These are phyloP conservation scores for Saprolegnia diclina DNA, from an alignment of 352 stramenopile species.

Conservation along the genomic window DNA sequence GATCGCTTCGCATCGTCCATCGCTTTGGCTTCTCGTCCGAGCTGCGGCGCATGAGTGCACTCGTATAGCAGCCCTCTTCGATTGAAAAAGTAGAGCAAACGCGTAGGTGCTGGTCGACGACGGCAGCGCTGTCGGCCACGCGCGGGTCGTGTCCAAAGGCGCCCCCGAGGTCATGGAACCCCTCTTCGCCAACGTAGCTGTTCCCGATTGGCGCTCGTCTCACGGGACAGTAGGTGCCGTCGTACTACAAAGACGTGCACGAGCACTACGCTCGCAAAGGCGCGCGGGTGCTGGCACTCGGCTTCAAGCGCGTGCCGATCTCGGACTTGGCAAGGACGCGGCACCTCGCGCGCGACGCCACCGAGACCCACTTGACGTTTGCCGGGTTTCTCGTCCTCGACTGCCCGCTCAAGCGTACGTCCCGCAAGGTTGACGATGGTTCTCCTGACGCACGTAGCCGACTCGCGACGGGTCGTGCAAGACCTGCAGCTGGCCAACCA, in stretches of 20 bases:
- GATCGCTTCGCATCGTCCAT: constrained; percentile 88
- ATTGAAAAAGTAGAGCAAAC: background rate
- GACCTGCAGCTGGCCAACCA: constrained; percentile 90
- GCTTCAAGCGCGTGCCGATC: constrained; percentile 88
- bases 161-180: constrained; percentile 91
- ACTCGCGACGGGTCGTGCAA: constrained; percentile 91
- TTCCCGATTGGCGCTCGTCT: constrained; percentile 84
- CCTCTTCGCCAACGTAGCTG: constrained; percentile 73
- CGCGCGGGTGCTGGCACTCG: constrained; percentile 94
- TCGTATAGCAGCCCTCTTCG: constrained; percentile 76
- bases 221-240: no score
- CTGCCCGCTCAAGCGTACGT: constrained; percentile 87
- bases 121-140: constrained; percentile 28
- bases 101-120: constrained; percentile 57
- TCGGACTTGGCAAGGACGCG: constrained; percentile 61
- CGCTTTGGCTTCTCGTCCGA: constrained; percentile 94
- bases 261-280: constrained; percentile 72
- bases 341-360: constrained; percentile 74
- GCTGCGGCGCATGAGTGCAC: constrained; percentile 95
- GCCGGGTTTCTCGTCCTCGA: constrained; percentile 92
- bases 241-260: constrained; percentile 26
- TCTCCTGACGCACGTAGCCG: constrained; percentile 87
- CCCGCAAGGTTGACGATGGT: constrained; percentile 85
- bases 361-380: constrained; percentile 94
- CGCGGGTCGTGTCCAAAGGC: constrained; percentile 94